Evolutionary conservation across 2,329 filamentous ascomycete genomes (phyloP), one percentile per base, ranked within the genome.

Genomic region (Mariannaea elegans): DNA sequence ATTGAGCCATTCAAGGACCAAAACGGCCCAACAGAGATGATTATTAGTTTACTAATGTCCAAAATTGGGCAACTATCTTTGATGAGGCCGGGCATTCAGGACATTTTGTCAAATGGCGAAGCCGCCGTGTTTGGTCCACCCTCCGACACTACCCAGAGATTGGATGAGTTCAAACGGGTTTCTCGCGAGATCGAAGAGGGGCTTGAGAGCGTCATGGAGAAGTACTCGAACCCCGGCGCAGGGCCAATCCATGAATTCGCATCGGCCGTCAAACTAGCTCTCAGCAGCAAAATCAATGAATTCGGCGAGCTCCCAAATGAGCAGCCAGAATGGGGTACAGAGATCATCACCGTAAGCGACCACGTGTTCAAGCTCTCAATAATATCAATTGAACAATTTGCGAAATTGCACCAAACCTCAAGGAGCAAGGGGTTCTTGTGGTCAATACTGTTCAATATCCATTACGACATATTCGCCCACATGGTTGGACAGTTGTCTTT

Each of bases 291-390:
- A 14, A 14, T 54, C 18, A 14, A 36, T n/a, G 18, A 21, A 9
- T n/a, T 62, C 7, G 16, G 51, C 2, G 29, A 29, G 3, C 36
- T 34, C 3, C 31, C 50, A 10, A 42, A 27, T 2, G 46, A 58
- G 3, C 56, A 50, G 14, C 54, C 50, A 1, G 59, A 59, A 34
- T 62, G 55, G 49, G 55, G 55, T 2, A 50, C 42, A n/a, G 55
- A 59, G 8, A 50, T 62, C 29, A 48, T 47, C 27, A 48, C 56
- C 3, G 47, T 48, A 6, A 42, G 47, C 23, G 59, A 62, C 45
- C 53, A 62, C 34, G 21, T 62, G 5, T 62, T 59, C 41, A 59
- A 59, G 21, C 44, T 59, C 13, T 52, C 56, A 12, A 47, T 59
- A 13, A 32, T 47, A 10, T 16, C 49, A 2, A 42, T 53, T 16